A percentile compares a stretch with the other conserved stretches of the same genome.
phyloP scores from a whole-genome alignment of 352 stramenopile genomes.

The Phytophthora chlamydospora region DNA sequence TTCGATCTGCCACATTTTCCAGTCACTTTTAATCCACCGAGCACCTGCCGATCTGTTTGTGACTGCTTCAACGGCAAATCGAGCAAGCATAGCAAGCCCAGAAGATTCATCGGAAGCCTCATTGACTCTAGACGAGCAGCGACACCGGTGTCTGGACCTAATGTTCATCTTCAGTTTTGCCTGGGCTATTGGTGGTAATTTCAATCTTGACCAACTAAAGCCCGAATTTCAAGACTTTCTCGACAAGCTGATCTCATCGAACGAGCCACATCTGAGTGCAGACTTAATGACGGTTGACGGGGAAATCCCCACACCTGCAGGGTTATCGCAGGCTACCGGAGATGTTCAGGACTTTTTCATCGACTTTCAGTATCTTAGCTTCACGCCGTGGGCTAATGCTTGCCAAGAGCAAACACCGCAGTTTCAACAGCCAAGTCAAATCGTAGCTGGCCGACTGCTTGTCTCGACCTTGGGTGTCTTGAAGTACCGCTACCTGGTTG shows the following conservation, averaged over 20 bases:
- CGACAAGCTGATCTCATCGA: conserved; percentile 39
- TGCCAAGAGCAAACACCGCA: conserved; percentile 17
- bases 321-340: conserved; percentile 51
- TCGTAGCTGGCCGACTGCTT: conserved; percentile 38
- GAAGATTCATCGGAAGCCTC: conserved; percentile 28
- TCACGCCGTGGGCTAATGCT: conserved; percentile 54
- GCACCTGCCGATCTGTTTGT: conserved; percentile 48
- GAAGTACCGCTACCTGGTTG: conserved; percentile 66
- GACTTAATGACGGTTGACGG: conserved; percentile 61
- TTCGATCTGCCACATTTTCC: conserved; percentile 64
- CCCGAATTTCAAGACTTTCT: conserved; percentile 64
- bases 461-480: conserved; percentile 72
- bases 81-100: not conserved
- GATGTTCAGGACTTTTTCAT: conserved; percentile 77
- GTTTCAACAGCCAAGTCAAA: conserved; percentile 20
- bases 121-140: conserved; percentile 48
- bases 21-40: conserved; percentile 53
- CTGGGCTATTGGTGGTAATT: conserved; percentile 76
- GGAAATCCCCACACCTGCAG: conserved; percentile 50
- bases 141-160: conserved; percentile 63
- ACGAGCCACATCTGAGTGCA: conserved; percentile 55
- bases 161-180: conserved; percentile 76
- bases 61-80: not conserved
- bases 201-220: conserved; percentile 46
- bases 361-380: conserved; percentile 67